Base-by-base conservation (phyloP, 805 yeast genomes). In the Metschnikowia borealis region DNA sequence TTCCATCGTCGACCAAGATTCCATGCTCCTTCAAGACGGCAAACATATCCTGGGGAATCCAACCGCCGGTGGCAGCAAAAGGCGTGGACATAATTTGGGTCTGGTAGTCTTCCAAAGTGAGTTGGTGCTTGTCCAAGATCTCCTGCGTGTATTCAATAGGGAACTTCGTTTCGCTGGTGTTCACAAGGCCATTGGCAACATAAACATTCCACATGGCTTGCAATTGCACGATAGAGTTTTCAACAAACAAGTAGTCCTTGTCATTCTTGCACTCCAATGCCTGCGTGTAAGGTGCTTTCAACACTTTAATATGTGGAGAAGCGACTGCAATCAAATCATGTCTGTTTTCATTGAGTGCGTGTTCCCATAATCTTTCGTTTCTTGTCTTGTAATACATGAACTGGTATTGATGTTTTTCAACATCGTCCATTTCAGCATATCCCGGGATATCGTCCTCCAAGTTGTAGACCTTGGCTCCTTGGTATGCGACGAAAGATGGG, bases 41-140 rank as follows among this genome's bases (percentile, higher is more conserved):
- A 62, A 92, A 91, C 86, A 89, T 82, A 63, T 89, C 96, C 64
- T 89, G 96, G 15, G 98, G 97, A 50, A 94, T 80, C 96, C 97
- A 92, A 5, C 97, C 97, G 48, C 87, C 86, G 21, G 97, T 87
- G 43, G 92, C 92, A 31, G 88, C 85, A 68, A 89, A 91, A 38
- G 97, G 97, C 46, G 83, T 78, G 5, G 83, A 74, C 35, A 85
- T 78, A 43, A 87, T 69, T 57, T 81, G 82, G 55, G 79, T 71
- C 67, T 89, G 92, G 72, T 88, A 87, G 31, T 75, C 78, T 51
- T 80, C 83, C 58, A 89, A 74, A 23, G 78, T 79, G 20, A 72
- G 61, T 47, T 80, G 81, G 62, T 84, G 86, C 46, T 72, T 65
- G 51, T 82, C 81, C 40, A 87, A 67, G 55, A 81, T 84, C 40